phyloP scores from a whole-genome alignment of 1,139 yeast genomes.

The Sugiyamaella japonica region DNA sequence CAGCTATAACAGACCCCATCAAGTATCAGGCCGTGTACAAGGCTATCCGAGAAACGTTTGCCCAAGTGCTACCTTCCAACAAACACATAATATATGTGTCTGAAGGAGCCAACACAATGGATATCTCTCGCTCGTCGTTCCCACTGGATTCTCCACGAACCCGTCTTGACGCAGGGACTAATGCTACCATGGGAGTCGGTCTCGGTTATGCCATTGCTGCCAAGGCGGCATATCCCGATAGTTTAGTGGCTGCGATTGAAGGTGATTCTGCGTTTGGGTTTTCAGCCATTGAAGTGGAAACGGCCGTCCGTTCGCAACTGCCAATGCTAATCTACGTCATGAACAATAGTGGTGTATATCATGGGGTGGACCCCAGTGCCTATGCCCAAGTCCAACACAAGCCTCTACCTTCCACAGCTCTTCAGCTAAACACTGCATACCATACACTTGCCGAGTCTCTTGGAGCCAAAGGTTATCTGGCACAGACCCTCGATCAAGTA shows the following conservation, averaged over 20 bases:
- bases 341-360: constrained; percentile 70
- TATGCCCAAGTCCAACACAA: constrained; percentile 31
- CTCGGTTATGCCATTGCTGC: constrained; percentile 66
- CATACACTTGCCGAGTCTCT: constrained; percentile 54
- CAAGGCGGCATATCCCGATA: constrained; percentile 48
- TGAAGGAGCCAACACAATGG: constrained; percentile 76
- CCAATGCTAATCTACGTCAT: constrained; percentile 59
- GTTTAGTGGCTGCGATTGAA: constrained; percentile 56
- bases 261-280: constrained; percentile 77
- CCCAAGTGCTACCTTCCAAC: constrained; percentile 29
- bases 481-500: constrained; percentile 46
- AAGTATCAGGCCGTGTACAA: constrained; percentile 57
- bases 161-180: constrained; percentile 66
- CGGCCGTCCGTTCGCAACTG: constrained; percentile 54
- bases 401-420: constrained; percentile 56
- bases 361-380: constrained; percentile 49
- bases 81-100: constrained; percentile 48
- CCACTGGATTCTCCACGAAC: constrained; percentile 53
- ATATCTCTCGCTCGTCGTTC: constrained; percentile 59
- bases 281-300: constrained; percentile 64
- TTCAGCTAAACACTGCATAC: constrained; percentile 55
- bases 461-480: constrained; percentile 57
- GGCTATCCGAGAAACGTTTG: constrained; percentile 45
- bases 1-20: constrained; percentile 35
- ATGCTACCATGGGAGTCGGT: constrained; percentile 73